Conservation (phyloP, 2,329 filamentous ascomycete species). For the Penicillium brevicompactum region DNA sequence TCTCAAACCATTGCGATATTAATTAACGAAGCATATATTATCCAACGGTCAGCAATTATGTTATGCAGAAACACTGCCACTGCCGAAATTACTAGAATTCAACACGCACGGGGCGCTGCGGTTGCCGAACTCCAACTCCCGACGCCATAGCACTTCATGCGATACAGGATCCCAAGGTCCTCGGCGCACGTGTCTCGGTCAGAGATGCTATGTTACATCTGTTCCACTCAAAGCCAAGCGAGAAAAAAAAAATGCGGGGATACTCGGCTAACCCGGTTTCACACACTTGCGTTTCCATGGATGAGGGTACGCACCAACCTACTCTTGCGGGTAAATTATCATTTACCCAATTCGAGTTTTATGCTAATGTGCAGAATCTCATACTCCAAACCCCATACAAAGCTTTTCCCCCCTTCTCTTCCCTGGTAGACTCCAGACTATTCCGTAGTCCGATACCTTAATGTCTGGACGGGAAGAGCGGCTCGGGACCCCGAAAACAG, state of each 20-base stretch:
- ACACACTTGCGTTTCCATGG: constrained; percentile 8
- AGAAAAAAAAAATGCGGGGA: constrained; percentile 17
- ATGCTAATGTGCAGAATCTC: not conserved
- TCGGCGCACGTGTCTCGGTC: not conserved
- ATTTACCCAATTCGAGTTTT: not conserved
- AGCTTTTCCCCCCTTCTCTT: not conserved
- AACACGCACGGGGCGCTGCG: not conserved
- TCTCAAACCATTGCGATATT: not conserved
- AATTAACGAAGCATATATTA: not conserved
- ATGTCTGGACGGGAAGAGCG: not conserved
- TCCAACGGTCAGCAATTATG: not conserved
- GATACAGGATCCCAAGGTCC: not conserved
- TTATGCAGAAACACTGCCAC: not conserved
- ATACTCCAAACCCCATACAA: not conserved
- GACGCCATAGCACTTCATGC: not conserved
- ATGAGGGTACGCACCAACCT: not conserved
- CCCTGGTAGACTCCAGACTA: not conserved
- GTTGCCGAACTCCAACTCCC: not conserved
- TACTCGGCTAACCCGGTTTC: constrained; percentile 6
- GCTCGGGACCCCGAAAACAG: not conserved
- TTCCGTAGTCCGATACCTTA: not conserved
- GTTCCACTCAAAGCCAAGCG: not conserved
- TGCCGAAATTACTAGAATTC: not conserved
- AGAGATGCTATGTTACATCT: not conserved
- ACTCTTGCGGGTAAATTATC: constrained; percentile 1